phyloP scores from a whole-genome alignment of 305 asterid genomes.

The Lippia alba region DNA sequence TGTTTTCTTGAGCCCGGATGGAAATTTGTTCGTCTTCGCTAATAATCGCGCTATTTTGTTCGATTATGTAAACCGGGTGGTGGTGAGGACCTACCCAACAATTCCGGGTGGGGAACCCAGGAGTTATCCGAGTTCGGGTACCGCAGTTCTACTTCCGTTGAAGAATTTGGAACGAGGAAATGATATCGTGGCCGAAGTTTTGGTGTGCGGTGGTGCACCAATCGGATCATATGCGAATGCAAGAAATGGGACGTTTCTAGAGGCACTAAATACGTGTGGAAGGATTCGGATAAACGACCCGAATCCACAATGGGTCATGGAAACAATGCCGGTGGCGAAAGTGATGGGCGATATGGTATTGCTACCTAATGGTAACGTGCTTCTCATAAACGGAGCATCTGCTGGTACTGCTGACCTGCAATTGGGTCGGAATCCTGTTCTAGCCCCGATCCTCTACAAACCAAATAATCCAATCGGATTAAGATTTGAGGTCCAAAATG shows the following conservation, averaged over 20 bases:
- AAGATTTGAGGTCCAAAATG: slow-evolving; percentile 36
- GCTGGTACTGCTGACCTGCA: slow-evolving; percentile 42
- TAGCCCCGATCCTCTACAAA: slow-evolving; percentile 35
- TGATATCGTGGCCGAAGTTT: slow-evolving; percentile 32
- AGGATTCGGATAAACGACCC: slow-evolving; percentile 38
- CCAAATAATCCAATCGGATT: slow-evolving; percentile 21
- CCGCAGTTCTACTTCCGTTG: slow-evolving; percentile 46
- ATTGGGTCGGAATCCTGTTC: slow-evolving; percentile 32
- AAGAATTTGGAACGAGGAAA: slow-evolving; percentile 14
- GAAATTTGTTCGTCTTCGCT: slow-evolving; percentile 34
- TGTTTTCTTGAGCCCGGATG: slow-evolving; percentile 38
- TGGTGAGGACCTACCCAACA: slow-evolving; percentile 35
- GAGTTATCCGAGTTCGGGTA: slow-evolving; percentile 50
- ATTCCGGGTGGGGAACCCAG: slow-evolving; percentile 37
- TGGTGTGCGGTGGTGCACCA: slow-evolving; percentile 54
- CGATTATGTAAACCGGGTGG: slow-evolving; percentile 26
- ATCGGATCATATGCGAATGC: slow-evolving; percentile 42
- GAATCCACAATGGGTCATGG: slow-evolving; percentile 43
- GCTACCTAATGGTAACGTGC: slow-evolving; percentile 35
- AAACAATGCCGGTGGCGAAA: slow-evolving; percentile 38
- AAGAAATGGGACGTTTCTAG: slow-evolving; percentile 31
- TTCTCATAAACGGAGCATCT: slow-evolving; percentile 38
- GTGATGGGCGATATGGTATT: slow-evolving; percentile 48
- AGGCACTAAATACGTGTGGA: slow-evolving; percentile 40
- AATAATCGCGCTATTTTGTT: slow-evolving; percentile 43